These are phyloP conservation scores for Auriscalpium orientale DNA, from an alignment of 768 basidiomycete species.

Conservation along the genomic window DNA sequence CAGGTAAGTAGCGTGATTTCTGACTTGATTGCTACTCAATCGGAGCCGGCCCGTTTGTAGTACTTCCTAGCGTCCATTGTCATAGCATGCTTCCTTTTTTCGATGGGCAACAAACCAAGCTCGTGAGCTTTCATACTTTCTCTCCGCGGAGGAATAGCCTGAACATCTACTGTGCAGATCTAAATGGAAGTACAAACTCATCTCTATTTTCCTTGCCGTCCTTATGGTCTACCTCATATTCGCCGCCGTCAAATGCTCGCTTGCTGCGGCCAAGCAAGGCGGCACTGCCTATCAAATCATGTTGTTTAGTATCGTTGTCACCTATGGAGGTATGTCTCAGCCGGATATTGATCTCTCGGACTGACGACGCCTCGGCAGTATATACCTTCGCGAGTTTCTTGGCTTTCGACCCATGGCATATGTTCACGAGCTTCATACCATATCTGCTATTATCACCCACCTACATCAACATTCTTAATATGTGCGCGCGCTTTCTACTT, in stretches of 20 bases:
- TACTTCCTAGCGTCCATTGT: conserved; percentile 81
- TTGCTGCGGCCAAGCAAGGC: conserved; percentile 62
- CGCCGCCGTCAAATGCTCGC: conserved; percentile 74
- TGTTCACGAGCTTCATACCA: conserved; percentile 84
- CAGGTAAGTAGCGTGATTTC: conserved; percentile 40
- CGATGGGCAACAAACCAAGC: conserved; percentile 92
- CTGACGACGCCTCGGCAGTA: conserved; percentile 32
- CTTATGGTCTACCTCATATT: conserved; percentile 81
- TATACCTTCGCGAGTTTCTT: conserved; percentile 73
- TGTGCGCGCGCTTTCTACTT: conserved; percentile 36
- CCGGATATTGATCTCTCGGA: neutral
- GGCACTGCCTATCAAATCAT: conserved; percentile 65
- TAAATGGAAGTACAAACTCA: conserved; percentile 79
- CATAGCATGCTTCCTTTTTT: conserved; percentile 85
- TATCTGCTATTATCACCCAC: conserved; percentile 84
- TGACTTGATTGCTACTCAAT: neutral
- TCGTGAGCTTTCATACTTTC: conserved; percentile 42
- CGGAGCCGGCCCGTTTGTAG: conserved; percentile 26
- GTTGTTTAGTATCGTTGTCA: conserved; percentile 79
- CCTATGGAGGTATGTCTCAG: conserved; percentile 59
- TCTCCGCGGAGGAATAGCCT: neutral
- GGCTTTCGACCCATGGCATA: conserved; percentile 94
- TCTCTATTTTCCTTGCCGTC: conserved; percentile 63
- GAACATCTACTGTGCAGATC: conserved; percentile 34
- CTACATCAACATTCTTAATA: conserved; percentile 69